phyloP scores from a whole-genome alignment of 306 rosid genomes.

The Geum urbanum region DNA sequence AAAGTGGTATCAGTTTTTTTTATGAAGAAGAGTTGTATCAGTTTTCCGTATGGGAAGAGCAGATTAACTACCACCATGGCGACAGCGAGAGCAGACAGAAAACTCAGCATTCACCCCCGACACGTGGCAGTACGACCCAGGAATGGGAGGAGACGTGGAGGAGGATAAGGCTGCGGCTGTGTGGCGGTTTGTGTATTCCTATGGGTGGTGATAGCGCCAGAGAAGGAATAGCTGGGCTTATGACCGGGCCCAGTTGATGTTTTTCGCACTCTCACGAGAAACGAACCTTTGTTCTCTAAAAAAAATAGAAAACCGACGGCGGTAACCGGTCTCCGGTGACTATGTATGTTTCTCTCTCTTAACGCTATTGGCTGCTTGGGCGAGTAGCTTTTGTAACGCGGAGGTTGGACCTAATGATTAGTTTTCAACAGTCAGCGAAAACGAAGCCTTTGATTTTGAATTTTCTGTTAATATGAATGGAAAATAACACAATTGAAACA shows the following conservation, averaged over 20 bases:
- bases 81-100: slow-evolving; percentile 31
- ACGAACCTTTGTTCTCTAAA: slow-evolving; percentile 6
- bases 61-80: slow-evolving; percentile 28
- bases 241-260: slow-evolving; percentile 29
- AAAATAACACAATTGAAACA: too few relatives aligned
- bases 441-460: slow-evolving; percentile 22
- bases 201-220: slow-evolving; percentile 38
- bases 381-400: slow-evolving; percentile 50
- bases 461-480: too few relatives aligned
- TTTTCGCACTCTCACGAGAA: slow-evolving; percentile 36
- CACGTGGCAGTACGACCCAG: slow-evolving; percentile 27
- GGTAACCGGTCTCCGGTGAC: slow-evolving; percentile 21
- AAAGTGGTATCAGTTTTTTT: slow-evolving; percentile 8
- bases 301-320: not conserved
- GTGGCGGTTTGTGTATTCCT: slow-evolving; percentile 19
- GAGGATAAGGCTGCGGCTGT: slow-evolving; percentile 23
- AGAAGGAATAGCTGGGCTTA: slow-evolving; percentile 49
- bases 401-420: slow-evolving; percentile 71
- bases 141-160: slow-evolving; percentile 26
- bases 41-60: slow-evolving; percentile 17
- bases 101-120: slow-evolving; percentile 9
- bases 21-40: slow-evolving; percentile 11
- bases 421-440: slow-evolving; percentile 43
- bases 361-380: slow-evolving; percentile 31
- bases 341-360: slow-evolving; percentile 25